Evolutionary conservation across 1,139 yeast species (phyloP).

Genomic region (Petasospora rhodanensis): DNA sequence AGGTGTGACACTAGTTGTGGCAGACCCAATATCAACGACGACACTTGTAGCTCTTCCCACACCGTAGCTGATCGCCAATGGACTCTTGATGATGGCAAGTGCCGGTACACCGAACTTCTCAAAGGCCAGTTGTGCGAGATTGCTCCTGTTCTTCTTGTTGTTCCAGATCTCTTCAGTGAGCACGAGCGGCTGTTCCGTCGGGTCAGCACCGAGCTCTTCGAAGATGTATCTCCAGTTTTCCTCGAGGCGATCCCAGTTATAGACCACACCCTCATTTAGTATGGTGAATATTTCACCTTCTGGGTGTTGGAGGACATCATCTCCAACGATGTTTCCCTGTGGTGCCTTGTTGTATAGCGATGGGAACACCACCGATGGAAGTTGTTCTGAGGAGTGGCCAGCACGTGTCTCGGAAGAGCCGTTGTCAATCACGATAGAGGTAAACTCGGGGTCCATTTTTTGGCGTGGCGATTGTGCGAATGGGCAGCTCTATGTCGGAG

Average conservation of each 20-base stretch:
- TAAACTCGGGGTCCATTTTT: constrained; percentile 29
- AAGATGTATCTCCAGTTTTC: constrained; percentile 59
- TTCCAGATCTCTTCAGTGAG: constrained; percentile 65
- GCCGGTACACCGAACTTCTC: constrained; percentile 62
- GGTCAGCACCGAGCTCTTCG: constrained; percentile 38
- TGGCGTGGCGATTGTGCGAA: not conserved
- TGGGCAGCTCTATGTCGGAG: too few species aligned
- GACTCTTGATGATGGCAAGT: constrained; percentile 64
- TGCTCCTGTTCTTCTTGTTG: constrained; percentile 45
- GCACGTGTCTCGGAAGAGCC: constrained; percentile 66
- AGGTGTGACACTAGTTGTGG: constrained; percentile 62
- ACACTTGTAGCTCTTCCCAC: constrained; percentile 64
- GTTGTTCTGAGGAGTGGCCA: constrained; percentile 62
- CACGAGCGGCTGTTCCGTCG: constrained; percentile 57
- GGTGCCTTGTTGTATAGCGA: constrained; percentile 42
- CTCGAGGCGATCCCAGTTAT: constrained; percentile 59
- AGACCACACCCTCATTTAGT: constrained; percentile 59
- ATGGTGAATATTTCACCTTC: constrained; percentile 54
- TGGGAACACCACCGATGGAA: constrained; percentile 56
- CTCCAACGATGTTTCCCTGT: constrained; percentile 46
- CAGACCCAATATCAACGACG: constrained; percentile 65
- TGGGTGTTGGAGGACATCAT: constrained; percentile 37
- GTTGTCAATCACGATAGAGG: constrained; percentile 65
- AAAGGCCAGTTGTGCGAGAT: constrained; percentile 59
- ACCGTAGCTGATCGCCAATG: constrained; percentile 65